Evolutionary conservation across 345 rosid species (phyloP), one percentile per base, ranked within the genome.

Genomic region (Aquilaria sinensis): DNA sequence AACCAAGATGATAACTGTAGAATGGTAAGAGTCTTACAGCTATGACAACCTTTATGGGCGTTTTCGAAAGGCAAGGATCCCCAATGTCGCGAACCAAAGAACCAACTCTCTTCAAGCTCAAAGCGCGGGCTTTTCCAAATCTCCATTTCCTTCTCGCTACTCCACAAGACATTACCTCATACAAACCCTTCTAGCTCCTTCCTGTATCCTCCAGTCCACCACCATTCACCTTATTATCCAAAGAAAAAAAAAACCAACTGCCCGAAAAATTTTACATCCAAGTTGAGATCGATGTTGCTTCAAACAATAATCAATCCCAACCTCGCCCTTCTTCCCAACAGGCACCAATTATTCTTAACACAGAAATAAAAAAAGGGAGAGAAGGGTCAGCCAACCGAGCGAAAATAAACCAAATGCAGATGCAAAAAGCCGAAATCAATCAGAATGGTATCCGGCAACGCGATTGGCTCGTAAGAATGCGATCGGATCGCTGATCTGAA

Each of bases 31-130:
- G 67, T 67, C 83, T 83, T 37, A 37, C 43, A 37, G 43, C 43
- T 77, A 80, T 65, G 79, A 81, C 84, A 86, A 86, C 89, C 96
- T 86, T 88, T 70, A 81, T 76, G 29, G 76, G 79, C 32, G 92
- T 83, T 62, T 85, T 90, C 43, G 82, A 73, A 58, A 92, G 85
- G 73, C 95, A 92, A 67, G 96, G 89, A 71, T 88, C 88, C 72
- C 96, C 85, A 70, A 92, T 78, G 62, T 86, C 88, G 60, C 92
- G 90, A 50, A 86, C 92, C 31, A 88, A 63, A 31, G 86, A 85
- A 74, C 90, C 75, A 55, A 91, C 90, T 69, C 78, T 84, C 64
- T 86, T 86, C 64, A 91, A 79, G 80, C 79, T 86, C 69, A 81
- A 79, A 3, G 84, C 61, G 46, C 82, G 77, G 49, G 51, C 66